Evolutionary conservation across 345 rosid species (phyloP), one percentile per base, ranked within the genome.

Genomic region (Excoecaria cochinchinensis): DNA sequence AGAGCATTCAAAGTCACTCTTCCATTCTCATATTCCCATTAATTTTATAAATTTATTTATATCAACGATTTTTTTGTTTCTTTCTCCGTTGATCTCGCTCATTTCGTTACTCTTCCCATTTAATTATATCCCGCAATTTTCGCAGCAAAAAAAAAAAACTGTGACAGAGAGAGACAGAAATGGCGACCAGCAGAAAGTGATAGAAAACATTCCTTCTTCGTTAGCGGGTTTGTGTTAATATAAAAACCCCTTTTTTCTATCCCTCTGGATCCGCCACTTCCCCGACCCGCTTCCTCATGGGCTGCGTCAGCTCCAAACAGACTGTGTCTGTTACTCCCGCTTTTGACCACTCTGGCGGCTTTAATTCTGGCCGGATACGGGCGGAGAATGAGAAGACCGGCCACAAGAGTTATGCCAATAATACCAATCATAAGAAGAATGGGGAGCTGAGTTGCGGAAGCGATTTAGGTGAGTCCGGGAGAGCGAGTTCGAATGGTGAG

Each of bases 261-360:
- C 9, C 39, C 22, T 8, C 48, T 46, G 22, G 40, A 11, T 31
- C 47, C 51, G 39, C 31, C 31, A 31, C 31, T 31, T 31, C 9
- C 64, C 40, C 72, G 1, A 0, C 24, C 46, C n/a, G 17, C 16
- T n/a, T 58, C 19, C 6, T 21, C 40, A 95, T 95, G 99, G 99
- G 99, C 52, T 95, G 99, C 82, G 99, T 91, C 69, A 95, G 83
- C 87, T 88, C 99, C 77, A 95, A 95, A 92, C 99, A 95, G 87
- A 82, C 92, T 66, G 97, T 92, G 31, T 82, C 93, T 8, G 93
- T 93, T 72, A 95, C 98, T 66, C 98, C 99, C 50, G 94, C 94
- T 48, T 48, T 88, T 17, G 99, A 95, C 74, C 82, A 89, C 79
- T 91, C 97, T 0, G 93, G 90, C 36, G 78, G 69, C 6, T 77